Percentiles rank a stretch among this genome's conserved stretches.
Conservation (phyloP, 2,329 filamentous ascomycete genomes). For the Phoma sp. region DNA sequence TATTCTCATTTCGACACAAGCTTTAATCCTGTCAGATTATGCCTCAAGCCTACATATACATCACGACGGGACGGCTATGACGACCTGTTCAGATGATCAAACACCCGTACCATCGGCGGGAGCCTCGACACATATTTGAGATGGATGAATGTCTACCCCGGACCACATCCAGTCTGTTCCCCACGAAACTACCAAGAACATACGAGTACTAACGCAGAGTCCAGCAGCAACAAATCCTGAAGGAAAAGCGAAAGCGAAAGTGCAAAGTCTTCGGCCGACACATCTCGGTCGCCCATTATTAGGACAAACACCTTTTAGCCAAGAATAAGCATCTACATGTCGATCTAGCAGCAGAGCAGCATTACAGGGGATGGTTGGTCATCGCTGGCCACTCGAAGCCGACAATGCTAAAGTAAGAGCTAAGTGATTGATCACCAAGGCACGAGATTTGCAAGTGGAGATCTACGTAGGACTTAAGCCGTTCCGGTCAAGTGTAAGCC, state of each 20-base stretch:
- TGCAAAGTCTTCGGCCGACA: background rate
- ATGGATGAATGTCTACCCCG: slow-evolving; percentile 1
- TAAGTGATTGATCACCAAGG: too few relatives aligned
- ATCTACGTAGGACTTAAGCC: too few relatives aligned
- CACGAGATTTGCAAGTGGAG: too few relatives aligned
- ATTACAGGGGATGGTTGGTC: background rate
- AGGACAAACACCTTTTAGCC: background rate
- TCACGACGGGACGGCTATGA: background rate
- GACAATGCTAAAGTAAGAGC: background rate
- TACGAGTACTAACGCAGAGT: slow-evolving; percentile 2
- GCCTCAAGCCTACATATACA: slow-evolving; percentile 1
- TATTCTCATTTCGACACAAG: background rate
- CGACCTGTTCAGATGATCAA: background rate
- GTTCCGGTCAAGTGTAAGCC: background rate
- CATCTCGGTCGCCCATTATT: too few relatives aligned
- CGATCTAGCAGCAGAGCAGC: background rate
- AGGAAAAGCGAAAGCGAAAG: too few relatives aligned
- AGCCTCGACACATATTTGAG: background rate
- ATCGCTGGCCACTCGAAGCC: background rate
- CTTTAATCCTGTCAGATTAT: slow-evolving; percentile 1
- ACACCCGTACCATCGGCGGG: background rate
- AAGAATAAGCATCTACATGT: background rate
- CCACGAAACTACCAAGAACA: background rate
- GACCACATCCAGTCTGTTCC: slow-evolving; percentile 1
- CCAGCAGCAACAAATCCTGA: background rate